These are phyloP conservation scores for Colletotrichum orchidophilum DNA, from an alignment of 2,329 filamentous ascomycete genomes.

Conservation along the genomic window DNA sequence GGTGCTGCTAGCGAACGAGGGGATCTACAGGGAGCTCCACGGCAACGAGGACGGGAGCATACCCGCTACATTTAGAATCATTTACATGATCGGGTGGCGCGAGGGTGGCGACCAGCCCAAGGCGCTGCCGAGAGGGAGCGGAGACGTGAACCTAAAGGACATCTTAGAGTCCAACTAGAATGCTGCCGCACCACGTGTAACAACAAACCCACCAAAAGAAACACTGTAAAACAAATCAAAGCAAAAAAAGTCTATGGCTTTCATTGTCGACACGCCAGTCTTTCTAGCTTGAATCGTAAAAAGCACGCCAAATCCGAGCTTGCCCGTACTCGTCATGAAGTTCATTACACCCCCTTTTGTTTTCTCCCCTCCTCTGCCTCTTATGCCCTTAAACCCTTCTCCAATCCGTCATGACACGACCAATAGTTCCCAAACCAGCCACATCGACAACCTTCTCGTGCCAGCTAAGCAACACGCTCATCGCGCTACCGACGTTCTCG, in stretches of 20 bases:
- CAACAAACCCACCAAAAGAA: background rate
- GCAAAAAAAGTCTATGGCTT: conserved; percentile 31
- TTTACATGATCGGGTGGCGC: conserved; percentile 99
- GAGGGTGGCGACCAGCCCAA: conserved; percentile 81
- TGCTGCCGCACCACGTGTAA: background rate
- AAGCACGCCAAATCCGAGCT: background rate
- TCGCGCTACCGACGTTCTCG: conserved; percentile 82
- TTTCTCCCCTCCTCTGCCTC: background rate
- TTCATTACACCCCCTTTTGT: conserved; percentile 10
- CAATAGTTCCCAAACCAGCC: conserved; percentile 89
- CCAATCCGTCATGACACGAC: conserved; percentile 95
- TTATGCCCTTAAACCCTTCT: conserved; percentile 74
- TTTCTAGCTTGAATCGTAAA: conserved; percentile 5
- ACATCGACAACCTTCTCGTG: conserved; percentile 98
- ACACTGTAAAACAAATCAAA: conserved; percentile 6
- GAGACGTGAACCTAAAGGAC: conserved; percentile 89
- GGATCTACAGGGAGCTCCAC: conserved; percentile 88
- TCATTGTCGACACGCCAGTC: conserved; percentile 24
- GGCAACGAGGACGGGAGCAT: conserved; percentile 80
- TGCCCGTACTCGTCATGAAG: conserved; percentile 28
- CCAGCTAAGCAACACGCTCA: conserved; percentile 98
- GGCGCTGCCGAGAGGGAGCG: conserved; percentile 84
- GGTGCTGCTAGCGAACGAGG: conserved; percentile 86
- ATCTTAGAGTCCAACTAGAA: conserved; percentile 63
- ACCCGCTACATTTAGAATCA: conserved; percentile 92